Conservation (phyloP, 768 basidiomycete genomes). For the Naganishia vishniacii region DNA sequence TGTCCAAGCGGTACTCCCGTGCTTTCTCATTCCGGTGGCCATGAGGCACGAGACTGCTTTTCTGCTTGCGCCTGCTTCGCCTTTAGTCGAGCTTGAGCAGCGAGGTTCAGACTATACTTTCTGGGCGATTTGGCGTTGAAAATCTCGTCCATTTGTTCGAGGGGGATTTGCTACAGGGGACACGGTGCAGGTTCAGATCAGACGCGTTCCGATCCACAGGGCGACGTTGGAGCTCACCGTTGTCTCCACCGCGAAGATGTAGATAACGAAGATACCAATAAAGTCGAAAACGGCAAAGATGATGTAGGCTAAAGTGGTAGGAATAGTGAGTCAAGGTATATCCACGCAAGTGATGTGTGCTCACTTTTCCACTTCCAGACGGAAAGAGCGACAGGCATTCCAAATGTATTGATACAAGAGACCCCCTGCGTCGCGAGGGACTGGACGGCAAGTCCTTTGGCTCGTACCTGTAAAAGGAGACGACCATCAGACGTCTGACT, state of each 20-base stretch:
- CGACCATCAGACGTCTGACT: not conserved
- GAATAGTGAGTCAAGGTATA: not conserved
- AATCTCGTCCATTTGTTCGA: conserved; percentile 13
- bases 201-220: not conserved
- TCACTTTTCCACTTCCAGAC: conserved; percentile 54
- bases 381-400: conserved; percentile 53
- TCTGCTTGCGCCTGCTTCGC: not conserved
- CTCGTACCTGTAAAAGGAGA: conserved; percentile 46
- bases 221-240: conserved; percentile 36
- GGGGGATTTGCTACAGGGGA: not conserved
- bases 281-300: conserved; percentile 44
- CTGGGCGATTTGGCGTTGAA: not conserved
- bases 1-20: too few species aligned
- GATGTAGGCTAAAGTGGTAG: conserved; percentile 7
- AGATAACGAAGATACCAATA: conserved; percentile 54
- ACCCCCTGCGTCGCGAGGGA: conserved; percentile 52
- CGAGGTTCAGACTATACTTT: conserved; percentile 7
- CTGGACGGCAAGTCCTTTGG: conserved; percentile 56
- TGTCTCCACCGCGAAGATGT: conserved; percentile 56
- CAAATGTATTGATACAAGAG: conserved; percentile 55
- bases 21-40: too few species aligned
- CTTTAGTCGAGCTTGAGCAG: conserved; percentile 10
- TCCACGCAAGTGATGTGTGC: conserved; percentile 9
- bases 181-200: not conserved
- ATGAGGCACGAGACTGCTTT: too few species aligned